These are phyloP conservation scores for Alternaria hordeiaustralica DNA, from an alignment of 2,329 filamentous ascomycete genomes.

Conservation along the genomic window DNA sequence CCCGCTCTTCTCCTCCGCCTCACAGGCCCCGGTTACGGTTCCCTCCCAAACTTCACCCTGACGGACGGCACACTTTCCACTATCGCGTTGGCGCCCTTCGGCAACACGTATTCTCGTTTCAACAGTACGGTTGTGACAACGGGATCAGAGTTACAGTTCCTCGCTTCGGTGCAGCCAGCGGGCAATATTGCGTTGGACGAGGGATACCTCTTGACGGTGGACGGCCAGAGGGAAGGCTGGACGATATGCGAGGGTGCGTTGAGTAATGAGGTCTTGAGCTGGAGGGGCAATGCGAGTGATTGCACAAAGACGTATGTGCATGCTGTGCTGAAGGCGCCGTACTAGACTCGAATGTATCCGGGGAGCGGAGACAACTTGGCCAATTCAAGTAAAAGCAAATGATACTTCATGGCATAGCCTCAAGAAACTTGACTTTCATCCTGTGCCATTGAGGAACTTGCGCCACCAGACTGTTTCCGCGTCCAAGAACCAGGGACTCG, in stretches of 20 bases:
- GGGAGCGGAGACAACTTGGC: neutral
- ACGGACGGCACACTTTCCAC: constrained; percentile 43
- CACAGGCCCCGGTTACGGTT: constrained; percentile 48
- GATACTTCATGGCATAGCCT: neutral
- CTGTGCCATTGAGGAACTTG: constrained; percentile 45
- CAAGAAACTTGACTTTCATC: constrained; percentile 49
- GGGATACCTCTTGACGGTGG: constrained; percentile 49
- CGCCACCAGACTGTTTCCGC: constrained; percentile 44
- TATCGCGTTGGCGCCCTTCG: constrained; percentile 33
- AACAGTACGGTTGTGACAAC: constrained; percentile 39
- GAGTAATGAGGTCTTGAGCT: constrained; percentile 44
- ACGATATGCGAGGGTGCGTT: constrained; percentile 46
- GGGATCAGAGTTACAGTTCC: constrained; percentile 42
- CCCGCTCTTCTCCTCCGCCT: constrained; percentile 48
- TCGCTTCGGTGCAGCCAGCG: constrained; percentile 32
- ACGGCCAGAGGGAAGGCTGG: constrained; percentile 47
- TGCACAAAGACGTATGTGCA: constrained; percentile 49
- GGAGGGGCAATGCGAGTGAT: constrained; percentile 44
- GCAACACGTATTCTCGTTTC: constrained; percentile 32
- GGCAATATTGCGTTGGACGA: constrained; percentile 45
- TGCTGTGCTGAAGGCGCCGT: constrained; percentile 47
- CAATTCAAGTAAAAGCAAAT: neutral
- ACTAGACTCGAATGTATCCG: constrained; percentile 25
- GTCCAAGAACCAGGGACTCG: constrained; percentile 44
- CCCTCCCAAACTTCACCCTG: constrained; percentile 50